Percentiles rank a stretch among this genome's conserved stretches.
These are phyloP conservation scores for Fusarium sacchari DNA, from an alignment of 2,329 filamentous ascomycete genomes.

Conservation along the genomic window DNA sequence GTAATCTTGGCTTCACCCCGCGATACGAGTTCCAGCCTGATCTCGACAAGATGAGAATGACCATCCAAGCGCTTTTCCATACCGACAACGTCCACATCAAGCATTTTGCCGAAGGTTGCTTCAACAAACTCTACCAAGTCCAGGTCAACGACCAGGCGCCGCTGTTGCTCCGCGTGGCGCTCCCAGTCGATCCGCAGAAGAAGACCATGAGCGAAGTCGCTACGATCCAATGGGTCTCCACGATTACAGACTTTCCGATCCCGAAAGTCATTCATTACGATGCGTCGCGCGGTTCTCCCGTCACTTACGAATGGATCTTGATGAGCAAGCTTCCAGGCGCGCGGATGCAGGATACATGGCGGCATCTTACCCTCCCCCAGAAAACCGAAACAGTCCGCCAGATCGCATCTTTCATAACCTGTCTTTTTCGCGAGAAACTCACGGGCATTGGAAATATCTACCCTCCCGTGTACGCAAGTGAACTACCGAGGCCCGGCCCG, in stretches of 20 bases:
- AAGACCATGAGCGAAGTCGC: constrained; percentile 54
- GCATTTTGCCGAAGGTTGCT: constrained; percentile 30
- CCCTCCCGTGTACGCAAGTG: background rate
- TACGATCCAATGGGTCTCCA: constrained; percentile 49
- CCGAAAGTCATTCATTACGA: constrained; percentile 48
- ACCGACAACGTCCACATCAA: background rate
- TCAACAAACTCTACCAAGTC: constrained; percentile 42
- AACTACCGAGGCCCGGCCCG: constrained; percentile 21
- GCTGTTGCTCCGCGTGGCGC: constrained; percentile 48
- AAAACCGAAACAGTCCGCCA: constrained; percentile 4
- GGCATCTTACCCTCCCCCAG: constrained; percentile 6
- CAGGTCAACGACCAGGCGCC: background rate
- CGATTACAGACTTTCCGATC: constrained; percentile 47
- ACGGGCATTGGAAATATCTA: constrained; percentile 29
- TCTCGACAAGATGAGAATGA: background rate
- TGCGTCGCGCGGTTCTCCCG: constrained; percentile 43
- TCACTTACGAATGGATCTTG: constrained; percentile 56
- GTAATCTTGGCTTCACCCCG: constrained; percentile 1
- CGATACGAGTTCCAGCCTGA: constrained; percentile 24
- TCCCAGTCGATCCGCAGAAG: constrained; percentile 49
- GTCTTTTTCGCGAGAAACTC: constrained; percentile 43
- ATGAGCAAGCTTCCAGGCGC: constrained; percentile 47
- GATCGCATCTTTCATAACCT: constrained; percentile 6
- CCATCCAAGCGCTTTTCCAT: background rate
- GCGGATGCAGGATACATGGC: constrained; percentile 44